phyloP scores from a whole-genome alignment of 768 basidiomycete species.

The Boletus speciosus region DNA sequence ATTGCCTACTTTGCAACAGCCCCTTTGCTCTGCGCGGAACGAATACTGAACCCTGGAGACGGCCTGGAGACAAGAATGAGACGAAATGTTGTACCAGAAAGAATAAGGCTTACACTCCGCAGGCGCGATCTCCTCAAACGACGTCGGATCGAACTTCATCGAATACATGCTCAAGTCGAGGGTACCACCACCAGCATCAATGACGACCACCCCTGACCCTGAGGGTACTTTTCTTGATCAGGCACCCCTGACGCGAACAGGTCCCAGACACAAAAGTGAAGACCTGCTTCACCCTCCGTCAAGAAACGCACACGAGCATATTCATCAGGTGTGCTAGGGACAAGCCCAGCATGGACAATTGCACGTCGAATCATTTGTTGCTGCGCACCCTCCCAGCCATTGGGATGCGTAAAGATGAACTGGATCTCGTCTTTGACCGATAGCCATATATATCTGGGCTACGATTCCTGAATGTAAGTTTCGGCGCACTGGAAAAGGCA shows the following conservation, averaged over 20 bases:
- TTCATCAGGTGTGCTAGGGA: constrained; percentile 37
- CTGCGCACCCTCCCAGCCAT: constrained; percentile 59
- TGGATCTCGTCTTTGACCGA: constrained; percentile 40
- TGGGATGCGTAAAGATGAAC: constrained; percentile 56
- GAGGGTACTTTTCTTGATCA: constrained; percentile 9
- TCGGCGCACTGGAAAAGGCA: constrained; percentile 43
- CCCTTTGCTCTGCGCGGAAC: constrained; percentile 31
- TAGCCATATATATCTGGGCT: constrained; percentile 42
- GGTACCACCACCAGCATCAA: constrained; percentile 48
- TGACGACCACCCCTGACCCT: constrained; percentile 38
- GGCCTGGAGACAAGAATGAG: constrained; percentile 24
- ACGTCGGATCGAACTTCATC: constrained; percentile 33
- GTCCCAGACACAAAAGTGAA: constrained; percentile 51
- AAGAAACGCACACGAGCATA: constrained; percentile 47
- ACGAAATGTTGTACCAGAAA: neutral
- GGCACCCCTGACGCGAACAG: constrained; percentile 9
- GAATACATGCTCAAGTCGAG: constrained; percentile 40
- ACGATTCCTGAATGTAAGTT: constrained; percentile 42
- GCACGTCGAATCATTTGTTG: constrained; percentile 52
- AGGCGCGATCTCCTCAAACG: constrained; percentile 35
- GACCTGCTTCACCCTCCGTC: constrained; percentile 58
- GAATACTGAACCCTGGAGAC: constrained; percentile 37
- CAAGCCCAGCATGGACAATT: constrained; percentile 46
- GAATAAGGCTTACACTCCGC: constrained; percentile 25
- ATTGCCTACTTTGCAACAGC: constrained; percentile 30